These are phyloP conservation scores for Sophora flavescens DNA, from an alignment of 306 rosid genomes.

Conservation along the genomic window DNA sequence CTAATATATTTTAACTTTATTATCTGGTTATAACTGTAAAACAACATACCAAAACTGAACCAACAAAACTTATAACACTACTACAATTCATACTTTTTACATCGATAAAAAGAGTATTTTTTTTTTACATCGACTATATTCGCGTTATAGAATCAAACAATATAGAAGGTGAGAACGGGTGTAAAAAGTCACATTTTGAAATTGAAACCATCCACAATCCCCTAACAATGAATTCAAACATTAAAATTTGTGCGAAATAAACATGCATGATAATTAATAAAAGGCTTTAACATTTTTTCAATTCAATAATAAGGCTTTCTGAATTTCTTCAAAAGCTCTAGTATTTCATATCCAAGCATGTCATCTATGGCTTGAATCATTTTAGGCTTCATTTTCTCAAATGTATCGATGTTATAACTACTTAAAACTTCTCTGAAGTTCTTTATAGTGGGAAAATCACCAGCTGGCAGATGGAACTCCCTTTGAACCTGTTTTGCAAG, in stretches of 20 bases:
- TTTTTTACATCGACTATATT: too few species aligned
- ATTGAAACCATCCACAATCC: constrained; percentile 8
- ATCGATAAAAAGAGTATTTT: too few species aligned
- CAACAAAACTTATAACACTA: too few species aligned
- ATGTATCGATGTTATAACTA: constrained; percentile 78
- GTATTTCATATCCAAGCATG: constrained; percentile 96
- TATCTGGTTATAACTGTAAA: too few species aligned
- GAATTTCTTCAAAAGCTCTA: constrained; percentile 86
- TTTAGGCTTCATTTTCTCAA: constrained; percentile 89
- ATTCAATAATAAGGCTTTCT: constrained; percentile 80
- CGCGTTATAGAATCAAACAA: too few species aligned
- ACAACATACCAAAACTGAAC: too few species aligned
- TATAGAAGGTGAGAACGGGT: too few species aligned
- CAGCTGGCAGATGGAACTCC: constrained; percentile 85
- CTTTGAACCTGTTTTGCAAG: constrained; percentile 71
- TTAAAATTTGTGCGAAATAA: neutral
- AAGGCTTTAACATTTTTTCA: neutral
- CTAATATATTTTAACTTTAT: too few species aligned
- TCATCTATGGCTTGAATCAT: constrained; percentile 90
- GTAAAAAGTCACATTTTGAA: too few species aligned
- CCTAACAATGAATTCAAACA: constrained; percentile 10
- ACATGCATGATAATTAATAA: neutral
- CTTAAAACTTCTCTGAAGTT: constrained; percentile 68
- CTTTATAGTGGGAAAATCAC: constrained; percentile 87
- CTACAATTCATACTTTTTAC: too few species aligned